Conservation (phyloP, 805 yeast genomes). For the Starmerella sp. region DNA sequence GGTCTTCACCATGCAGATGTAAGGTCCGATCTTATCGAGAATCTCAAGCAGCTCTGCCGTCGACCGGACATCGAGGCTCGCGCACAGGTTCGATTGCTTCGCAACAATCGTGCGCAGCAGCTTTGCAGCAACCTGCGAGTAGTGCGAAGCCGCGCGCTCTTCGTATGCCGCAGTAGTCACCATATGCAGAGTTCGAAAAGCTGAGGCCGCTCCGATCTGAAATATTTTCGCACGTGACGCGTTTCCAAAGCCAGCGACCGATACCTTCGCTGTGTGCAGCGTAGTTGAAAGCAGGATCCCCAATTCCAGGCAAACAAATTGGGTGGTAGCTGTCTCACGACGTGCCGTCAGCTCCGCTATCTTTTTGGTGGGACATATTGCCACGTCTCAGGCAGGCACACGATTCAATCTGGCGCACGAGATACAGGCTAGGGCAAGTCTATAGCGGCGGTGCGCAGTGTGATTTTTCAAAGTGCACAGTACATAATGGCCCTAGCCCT, state of each 20-base stretch:
- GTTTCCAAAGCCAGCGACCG: too few species aligned
- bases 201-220: neutral
- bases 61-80: conserved; percentile 80
- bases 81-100: conserved; percentile 83
- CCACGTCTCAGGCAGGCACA: too few species aligned
- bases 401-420: too few species aligned
- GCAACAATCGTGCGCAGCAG: conserved; percentile 61
- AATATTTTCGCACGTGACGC: neutral
- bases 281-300: too few species aligned
- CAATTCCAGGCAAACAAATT: too few species aligned
- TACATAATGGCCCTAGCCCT: neutral
- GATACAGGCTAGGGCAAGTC: too few species aligned
- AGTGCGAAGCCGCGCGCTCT: conserved; percentile 44
- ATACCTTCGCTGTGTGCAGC: too few species aligned
- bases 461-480: neutral
- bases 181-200: neutral
- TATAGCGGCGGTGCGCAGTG: too few species aligned
- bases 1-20: conserved; percentile 82
- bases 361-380: too few species aligned
- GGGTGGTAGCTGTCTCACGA: too few species aligned
- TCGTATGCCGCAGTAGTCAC: conserved; percentile 6
- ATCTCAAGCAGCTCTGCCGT: conserved; percentile 63
- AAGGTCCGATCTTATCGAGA: conserved; percentile 78
- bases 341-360: too few species aligned
- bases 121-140: conserved; percentile 69